These are phyloP conservation scores for Ascochyta lentis DNA, from an alignment of 2,329 filamentous ascomycete genomes.

Conservation along the genomic window DNA sequence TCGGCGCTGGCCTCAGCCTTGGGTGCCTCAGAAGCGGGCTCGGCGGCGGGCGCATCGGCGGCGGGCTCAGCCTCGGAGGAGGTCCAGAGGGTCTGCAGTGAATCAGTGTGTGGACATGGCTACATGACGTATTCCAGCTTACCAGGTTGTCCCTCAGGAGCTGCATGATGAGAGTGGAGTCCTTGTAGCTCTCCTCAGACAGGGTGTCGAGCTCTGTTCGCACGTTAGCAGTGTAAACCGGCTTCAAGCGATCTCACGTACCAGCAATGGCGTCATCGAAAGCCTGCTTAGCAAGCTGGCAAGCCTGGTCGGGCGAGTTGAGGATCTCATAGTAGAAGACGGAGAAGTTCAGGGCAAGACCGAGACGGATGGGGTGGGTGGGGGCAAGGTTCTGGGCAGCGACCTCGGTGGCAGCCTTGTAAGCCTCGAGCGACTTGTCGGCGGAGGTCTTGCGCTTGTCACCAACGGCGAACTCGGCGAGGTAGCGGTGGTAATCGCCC, in stretches of 20 bases:
- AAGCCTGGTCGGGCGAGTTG: slow-evolving; percentile 97
- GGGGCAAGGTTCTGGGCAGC: slow-evolving; percentile 87
- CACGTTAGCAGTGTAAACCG: slow-evolving; percentile 24
- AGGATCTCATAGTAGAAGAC: slow-evolving; percentile 99
- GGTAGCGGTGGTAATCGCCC: slow-evolving; percentile 99
- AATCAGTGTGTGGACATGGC: not conserved
- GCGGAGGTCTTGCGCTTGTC: slow-evolving; percentile 95
- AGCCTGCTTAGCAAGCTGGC: slow-evolving; percentile 94
- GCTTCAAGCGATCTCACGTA: slow-evolving; percentile 48
- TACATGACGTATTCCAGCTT: slow-evolving; percentile 23
- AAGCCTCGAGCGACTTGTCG: slow-evolving; percentile 93
- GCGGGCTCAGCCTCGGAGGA: slow-evolving; percentile 94
- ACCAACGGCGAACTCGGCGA: slow-evolving; percentile 93
- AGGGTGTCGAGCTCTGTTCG: slow-evolving; percentile 86
- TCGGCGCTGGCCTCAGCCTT: slow-evolving; percentile 47
- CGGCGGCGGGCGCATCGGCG: slow-evolving; percentile 60
- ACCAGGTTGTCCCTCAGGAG: slow-evolving; percentile 96
- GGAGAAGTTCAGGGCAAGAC: slow-evolving; percentile 93
- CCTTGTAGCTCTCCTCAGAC: slow-evolving; percentile 99
- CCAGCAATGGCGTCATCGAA: slow-evolving; percentile 96
- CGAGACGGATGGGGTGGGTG: slow-evolving; percentile 91
- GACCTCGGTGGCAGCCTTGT: slow-evolving; percentile 93
- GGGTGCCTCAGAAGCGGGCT: slow-evolving; percentile 61
- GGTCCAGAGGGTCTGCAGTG: slow-evolving; percentile 89
- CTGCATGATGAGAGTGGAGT: slow-evolving; percentile 98